phyloP scores from a whole-genome alignment of 1,284 basidiomycete species.

The Cryptococcus floricola region DNA sequence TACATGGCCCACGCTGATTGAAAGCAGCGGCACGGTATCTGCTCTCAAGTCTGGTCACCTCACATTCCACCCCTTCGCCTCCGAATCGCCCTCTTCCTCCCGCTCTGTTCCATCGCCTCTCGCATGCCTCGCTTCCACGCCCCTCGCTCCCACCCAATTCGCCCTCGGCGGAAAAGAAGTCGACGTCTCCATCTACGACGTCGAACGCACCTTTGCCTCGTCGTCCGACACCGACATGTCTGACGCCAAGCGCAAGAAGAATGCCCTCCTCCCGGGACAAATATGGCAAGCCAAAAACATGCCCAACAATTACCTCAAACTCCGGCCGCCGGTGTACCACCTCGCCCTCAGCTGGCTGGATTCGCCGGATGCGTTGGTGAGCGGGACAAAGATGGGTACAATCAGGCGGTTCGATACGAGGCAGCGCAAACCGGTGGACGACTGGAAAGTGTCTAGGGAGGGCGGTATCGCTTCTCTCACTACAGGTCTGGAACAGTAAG shows the following conservation, averaged over 20 bases:
- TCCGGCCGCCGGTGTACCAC: slow-evolving; percentile 79
- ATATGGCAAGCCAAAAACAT: slow-evolving; percentile 50
- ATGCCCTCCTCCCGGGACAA: slow-evolving; percentile 60
- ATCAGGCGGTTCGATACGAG: slow-evolving; percentile 77
- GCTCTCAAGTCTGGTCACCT: slow-evolving; percentile 41
- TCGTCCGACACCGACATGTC: neutral
- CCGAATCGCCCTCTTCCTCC: slow-evolving; percentile 7
- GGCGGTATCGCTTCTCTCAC: slow-evolving; percentile 66
- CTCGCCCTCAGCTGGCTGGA: slow-evolving; percentile 55
- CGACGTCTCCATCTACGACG: slow-evolving; percentile 76
- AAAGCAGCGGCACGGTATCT: slow-evolving; percentile 30
- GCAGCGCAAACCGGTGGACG: slow-evolving; percentile 58
- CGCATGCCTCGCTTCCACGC: slow-evolving; percentile 46
- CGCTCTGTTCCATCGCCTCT: slow-evolving; percentile 34
- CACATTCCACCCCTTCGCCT: slow-evolving; percentile 13
- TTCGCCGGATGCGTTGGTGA: slow-evolving; percentile 56
- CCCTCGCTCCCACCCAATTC: slow-evolving; percentile 60
- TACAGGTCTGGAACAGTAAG: slow-evolving; percentile 66
- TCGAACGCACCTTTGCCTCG: slow-evolving; percentile 61
- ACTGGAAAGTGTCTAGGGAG: slow-evolving; percentile 48
- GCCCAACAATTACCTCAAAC: slow-evolving; percentile 68
- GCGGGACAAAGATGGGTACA: slow-evolving; percentile 72
- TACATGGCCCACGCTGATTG: neutral
- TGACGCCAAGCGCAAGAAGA: slow-evolving; percentile 64
- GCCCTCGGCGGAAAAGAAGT: slow-evolving; percentile 84